A percentile compares a stretch with the other conserved stretches of the same genome.
Conservation (phyloP, 1,284 basidiomycete genomes). For the Trametes hirsuta region DNA sequence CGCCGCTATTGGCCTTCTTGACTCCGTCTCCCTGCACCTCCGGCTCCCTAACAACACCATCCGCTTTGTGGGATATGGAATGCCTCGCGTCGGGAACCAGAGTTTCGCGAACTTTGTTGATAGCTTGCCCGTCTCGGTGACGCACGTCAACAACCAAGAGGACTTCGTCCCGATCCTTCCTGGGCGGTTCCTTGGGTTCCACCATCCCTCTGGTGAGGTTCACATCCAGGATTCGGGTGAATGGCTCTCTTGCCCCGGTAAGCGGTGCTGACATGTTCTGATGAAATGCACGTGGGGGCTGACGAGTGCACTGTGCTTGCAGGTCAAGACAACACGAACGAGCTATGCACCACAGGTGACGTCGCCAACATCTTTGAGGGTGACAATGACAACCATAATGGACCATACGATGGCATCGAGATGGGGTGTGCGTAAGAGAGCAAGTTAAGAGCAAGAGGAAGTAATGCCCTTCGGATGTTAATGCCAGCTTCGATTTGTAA, state of each 20-base stretch:
- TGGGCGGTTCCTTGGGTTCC: constrained; percentile 50
- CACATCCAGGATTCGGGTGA: constrained; percentile 53
- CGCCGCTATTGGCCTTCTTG: constrained; percentile 51
- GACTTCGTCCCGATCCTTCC: constrained; percentile 35
- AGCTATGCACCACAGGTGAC: constrained; percentile 54
- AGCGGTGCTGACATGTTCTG: neutral
- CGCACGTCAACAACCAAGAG: constrained; percentile 37
- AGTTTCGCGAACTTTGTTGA: constrained; percentile 61
- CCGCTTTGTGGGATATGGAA: constrained; percentile 48
- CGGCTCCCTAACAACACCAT: constrained; percentile 44
- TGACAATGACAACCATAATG: constrained; percentile 48
- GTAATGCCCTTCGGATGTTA: no score
- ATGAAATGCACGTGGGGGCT: neutral
- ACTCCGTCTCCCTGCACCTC: constrained; percentile 48
- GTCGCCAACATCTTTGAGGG: constrained; percentile 51
- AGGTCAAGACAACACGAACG: constrained; percentile 59
- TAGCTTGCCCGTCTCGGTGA: constrained; percentile 33
- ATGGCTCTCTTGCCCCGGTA: constrained; percentile 55
- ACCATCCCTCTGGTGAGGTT: constrained; percentile 61
- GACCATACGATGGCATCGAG: constrained; percentile 57
- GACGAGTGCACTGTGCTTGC: neutral
- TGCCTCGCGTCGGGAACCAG: constrained; percentile 68
- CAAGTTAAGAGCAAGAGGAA: no score
- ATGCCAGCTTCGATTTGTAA: no score
- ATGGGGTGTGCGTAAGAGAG: constrained; percentile 38